These are phyloP conservation scores for Phaffomyces antillensis DNA, from an alignment of 805 yeast genomes.

Conservation along the genomic window DNA sequence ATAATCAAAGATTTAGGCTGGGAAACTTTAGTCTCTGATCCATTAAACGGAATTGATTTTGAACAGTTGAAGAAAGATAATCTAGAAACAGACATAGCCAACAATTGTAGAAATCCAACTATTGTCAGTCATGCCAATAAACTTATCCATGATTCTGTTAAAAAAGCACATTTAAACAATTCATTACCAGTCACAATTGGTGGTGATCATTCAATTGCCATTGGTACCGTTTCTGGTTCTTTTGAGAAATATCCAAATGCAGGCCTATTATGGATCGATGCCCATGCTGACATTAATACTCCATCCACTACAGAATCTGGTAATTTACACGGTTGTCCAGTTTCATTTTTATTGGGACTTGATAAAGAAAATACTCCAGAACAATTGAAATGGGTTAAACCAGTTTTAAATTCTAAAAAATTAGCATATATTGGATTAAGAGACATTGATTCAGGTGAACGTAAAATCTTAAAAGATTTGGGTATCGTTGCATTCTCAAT, in stretches of 20 bases:
- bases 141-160: slow-evolving; percentile 54
- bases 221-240: slow-evolving; percentile 86
- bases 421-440: slow-evolving; percentile 91
- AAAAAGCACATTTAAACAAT: slow-evolving; percentile 37
- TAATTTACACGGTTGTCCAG: slow-evolving; percentile 95
- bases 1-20: slow-evolving; percentile 69
- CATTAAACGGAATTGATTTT: slow-evolving; percentile 44
- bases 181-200: slow-evolving; percentile 80
- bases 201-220: slow-evolving; percentile 95
- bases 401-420: slow-evolving; percentile 54
- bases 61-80: slow-evolving; percentile 32
- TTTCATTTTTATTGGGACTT: slow-evolving; percentile 81
- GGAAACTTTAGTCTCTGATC: slow-evolving; percentile 46
- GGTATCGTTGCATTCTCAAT: slow-evolving; percentile 83
- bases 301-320: slow-evolving; percentile 79
- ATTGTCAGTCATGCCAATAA: slow-evolving; percentile 71
- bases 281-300: slow-evolving; percentile 95
- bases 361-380: slow-evolving; percentile 62
- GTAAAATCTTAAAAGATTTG: slow-evolving; percentile 58
- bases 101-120: slow-evolving; percentile 60
- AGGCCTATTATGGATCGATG: slow-evolving; percentile 92
- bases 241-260: slow-evolving; percentile 76
- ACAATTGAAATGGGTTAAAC: slow-evolving; percentile 76
- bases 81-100: slow-evolving; percentile 41
- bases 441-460: slow-evolving; percentile 87